Evolutionary conservation across 495 filamentous ascomycete species (phyloP).

Genomic region (Polyplosphaeria fusca): DNA sequence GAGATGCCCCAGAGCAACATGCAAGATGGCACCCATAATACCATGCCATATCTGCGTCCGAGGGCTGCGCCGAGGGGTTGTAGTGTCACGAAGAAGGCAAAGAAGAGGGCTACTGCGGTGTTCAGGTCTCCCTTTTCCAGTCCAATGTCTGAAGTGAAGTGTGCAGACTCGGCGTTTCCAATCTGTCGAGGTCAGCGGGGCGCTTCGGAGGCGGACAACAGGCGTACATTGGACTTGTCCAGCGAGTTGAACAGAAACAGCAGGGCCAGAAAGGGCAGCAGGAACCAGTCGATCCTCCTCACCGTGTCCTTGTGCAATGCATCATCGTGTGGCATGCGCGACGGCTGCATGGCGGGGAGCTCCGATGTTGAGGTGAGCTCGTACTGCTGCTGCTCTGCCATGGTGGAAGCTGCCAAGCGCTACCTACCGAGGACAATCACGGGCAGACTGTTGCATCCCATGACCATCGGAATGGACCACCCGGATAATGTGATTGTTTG

Average conservation of each 20-base stretch:
- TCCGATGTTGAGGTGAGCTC: not conserved
- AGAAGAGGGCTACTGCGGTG: constrained; percentile 54
- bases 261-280: constrained; percentile 52
- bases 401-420: not conserved
- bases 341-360: not conserved
- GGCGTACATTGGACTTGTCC: constrained; percentile 47
- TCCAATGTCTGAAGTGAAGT: constrained; percentile 50
- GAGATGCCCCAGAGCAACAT: constrained; percentile 56
- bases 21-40: constrained; percentile 52
- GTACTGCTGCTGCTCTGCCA: not conserved
- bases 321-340: not conserved
- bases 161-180: constrained; percentile 52
- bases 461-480: not conserved
- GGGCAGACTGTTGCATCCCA: not conserved
- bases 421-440: too few relatives aligned
- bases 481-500: too few relatives aligned
- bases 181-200: constrained; percentile 28
- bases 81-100: constrained; percentile 54
- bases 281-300: constrained; percentile 46
- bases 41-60: constrained; percentile 52
- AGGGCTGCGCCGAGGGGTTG: constrained; percentile 56
- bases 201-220: not conserved
- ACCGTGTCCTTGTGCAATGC: constrained; percentile 33
- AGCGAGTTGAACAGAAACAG: constrained; percentile 53
- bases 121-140: constrained; percentile 51